phyloP scores from a whole-genome alignment of 305 asterid species.

The Fraxinus floribunda region DNA sequence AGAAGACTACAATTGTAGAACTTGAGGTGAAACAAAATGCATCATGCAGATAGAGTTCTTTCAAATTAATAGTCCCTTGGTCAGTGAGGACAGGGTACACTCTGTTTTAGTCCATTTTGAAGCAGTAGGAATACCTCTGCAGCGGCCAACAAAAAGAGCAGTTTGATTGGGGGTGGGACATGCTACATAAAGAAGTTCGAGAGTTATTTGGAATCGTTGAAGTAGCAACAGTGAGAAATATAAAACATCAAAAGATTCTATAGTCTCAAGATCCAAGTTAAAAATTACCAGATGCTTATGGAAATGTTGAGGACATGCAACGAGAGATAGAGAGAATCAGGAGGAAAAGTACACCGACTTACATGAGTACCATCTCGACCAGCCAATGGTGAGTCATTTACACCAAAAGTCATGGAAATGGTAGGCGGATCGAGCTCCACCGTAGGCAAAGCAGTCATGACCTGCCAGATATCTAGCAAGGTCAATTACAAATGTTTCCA shows the following conservation, averaged over 20 bases:
- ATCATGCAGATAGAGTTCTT: background rate
- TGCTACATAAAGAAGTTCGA: background rate
- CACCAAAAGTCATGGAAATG: constrained; percentile 97
- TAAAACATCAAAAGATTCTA: background rate
- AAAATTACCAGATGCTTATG: constrained; percentile 9
- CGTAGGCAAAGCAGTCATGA: constrained; percentile 79
- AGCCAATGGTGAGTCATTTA: constrained; percentile 96
- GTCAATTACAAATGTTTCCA: constrained; percentile 26
- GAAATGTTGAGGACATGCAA: constrained; percentile 20
- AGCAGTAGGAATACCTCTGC: background rate
- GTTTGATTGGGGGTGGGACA: background rate
- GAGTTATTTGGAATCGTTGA: background rate
- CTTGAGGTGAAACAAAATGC: background rate
- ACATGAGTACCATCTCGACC: constrained; percentile 96
- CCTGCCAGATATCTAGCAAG: constrained; percentile 44
- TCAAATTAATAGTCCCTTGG: background rate
- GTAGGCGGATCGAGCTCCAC: constrained; percentile 98
- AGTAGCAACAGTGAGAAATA: background rate
- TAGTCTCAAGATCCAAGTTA: background rate
- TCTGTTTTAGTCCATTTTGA: background rate
- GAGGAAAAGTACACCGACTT: constrained; percentile 32
- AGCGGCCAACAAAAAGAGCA: background rate
- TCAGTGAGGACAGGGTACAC: constrained; percentile 2
- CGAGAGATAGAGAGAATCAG: background rate
- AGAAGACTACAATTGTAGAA: background rate